Evolutionary conservation across 441 rosid species (phyloP).

Genomic region (Hura crepitans): DNA sequence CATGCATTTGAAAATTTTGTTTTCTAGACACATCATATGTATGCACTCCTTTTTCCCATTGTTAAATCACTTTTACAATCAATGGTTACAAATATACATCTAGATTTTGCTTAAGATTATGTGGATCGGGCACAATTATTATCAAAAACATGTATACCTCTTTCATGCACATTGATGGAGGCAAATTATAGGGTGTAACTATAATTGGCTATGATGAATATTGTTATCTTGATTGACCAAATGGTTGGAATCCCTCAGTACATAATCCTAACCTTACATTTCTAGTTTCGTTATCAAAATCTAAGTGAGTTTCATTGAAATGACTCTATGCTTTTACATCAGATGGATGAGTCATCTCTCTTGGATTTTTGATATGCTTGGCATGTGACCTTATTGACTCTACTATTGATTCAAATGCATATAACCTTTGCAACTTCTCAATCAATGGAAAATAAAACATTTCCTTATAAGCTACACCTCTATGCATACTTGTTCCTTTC

Average conservation of each 20-base stretch:
- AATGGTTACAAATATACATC: background rate
- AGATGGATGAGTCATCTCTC: background rate
- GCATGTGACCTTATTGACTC: background rate
- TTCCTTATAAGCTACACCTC: background rate
- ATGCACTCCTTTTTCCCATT: background rate
- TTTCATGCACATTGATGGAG: background rate
- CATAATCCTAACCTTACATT: background rate
- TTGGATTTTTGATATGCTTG: background rate
- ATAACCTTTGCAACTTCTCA: background rate
- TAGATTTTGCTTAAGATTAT: background rate
- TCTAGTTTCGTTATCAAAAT: background rate
- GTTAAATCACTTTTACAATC: background rate
- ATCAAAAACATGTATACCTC: background rate
- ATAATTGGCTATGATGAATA: background rate
- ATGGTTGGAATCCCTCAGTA: background rate
- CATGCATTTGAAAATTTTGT: background rate
- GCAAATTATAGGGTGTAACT: background rate
- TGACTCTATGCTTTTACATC: background rate
- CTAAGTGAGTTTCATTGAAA: background rate
- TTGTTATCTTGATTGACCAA: background rate
- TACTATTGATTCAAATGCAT: background rate
- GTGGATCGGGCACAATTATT: background rate
- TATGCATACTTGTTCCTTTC: background rate
- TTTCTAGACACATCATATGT: background rate
- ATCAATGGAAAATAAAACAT: background rate